Conservation (phyloP, 768 basidiomycete species). For the Russula emetica region DNA sequence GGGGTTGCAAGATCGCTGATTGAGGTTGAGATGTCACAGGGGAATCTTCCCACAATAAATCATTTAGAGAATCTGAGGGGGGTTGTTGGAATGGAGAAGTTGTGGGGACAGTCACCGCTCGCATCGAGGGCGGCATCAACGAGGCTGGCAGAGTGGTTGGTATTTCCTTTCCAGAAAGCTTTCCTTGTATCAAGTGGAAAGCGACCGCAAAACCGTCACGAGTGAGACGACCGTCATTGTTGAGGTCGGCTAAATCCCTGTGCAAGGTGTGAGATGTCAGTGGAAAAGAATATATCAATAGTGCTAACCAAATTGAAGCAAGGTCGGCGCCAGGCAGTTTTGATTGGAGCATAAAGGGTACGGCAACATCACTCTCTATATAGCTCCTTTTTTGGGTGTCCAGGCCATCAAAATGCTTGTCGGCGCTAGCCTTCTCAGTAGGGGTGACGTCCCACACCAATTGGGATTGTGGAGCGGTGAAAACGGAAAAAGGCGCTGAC, state of each 20-base stretch:
- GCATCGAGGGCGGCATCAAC: slow-evolving; percentile 80
- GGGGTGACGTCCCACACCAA: slow-evolving; percentile 81
- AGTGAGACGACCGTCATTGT: slow-evolving; percentile 80
- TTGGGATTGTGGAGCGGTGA: slow-evolving; percentile 24
- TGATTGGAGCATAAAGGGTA: slow-evolving; percentile 92
- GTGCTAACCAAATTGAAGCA: slow-evolving; percentile 84
- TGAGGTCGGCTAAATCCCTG: slow-evolving; percentile 93
- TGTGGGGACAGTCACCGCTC: slow-evolving; percentile 40
- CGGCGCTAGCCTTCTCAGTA: slow-evolving; percentile 70
- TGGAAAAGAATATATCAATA: not conserved
- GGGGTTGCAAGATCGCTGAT: slow-evolving; percentile 30
- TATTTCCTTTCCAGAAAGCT: slow-evolving; percentile 72
- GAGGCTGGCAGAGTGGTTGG: slow-evolving; percentile 65
- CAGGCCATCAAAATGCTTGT: slow-evolving; percentile 76
- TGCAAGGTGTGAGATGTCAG: slow-evolving; percentile 1
- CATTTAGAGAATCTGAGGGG: slow-evolving; percentile 41
- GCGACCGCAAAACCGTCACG: slow-evolving; percentile 95
- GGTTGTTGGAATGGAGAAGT: slow-evolving; percentile 38
- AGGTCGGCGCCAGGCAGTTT: slow-evolving; percentile 75
- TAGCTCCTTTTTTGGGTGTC: slow-evolving; percentile 71
- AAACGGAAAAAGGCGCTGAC: slow-evolving; percentile 27
- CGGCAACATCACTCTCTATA: slow-evolving; percentile 91
- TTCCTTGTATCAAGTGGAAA: slow-evolving; percentile 87
- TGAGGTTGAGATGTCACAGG: slow-evolving; percentile 39
- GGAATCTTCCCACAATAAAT: slow-evolving; percentile 45